Evolutionary conservation across 441 rosid species (phyloP).

Genomic region (Gossypium lobatum): DNA sequence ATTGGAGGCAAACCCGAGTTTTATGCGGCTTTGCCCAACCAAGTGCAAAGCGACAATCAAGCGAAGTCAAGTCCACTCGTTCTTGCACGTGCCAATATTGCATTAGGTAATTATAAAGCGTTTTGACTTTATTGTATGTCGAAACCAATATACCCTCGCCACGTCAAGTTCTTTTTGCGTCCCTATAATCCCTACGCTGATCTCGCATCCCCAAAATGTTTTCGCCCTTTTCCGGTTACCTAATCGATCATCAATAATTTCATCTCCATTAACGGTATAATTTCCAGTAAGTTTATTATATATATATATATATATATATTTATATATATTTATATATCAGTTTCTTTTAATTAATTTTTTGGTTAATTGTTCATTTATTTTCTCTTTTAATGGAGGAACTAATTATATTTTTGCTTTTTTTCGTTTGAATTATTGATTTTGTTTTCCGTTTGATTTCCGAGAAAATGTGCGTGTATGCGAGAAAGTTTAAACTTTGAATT

Average conservation of each 20-base stretch:
- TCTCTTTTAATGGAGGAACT: not conserved
- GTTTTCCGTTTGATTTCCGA: constrained; percentile 7
- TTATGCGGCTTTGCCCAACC: not conserved
- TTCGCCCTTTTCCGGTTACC: constrained; percentile 21
- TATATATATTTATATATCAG: not conserved
- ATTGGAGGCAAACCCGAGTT: not conserved
- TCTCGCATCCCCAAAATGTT: constrained; percentile 27
- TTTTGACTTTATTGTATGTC: constrained; percentile 26
- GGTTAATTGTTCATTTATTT: not conserved
- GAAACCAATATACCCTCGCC: constrained; percentile 34
- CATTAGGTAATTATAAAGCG: not conserved
- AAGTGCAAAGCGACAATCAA: constrained; percentile 20
- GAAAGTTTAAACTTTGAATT: not conserved
- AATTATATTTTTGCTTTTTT: not conserved
- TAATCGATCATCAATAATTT: constrained; percentile 25
- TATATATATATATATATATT: not conserved
- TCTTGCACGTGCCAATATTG: constrained; percentile 22
- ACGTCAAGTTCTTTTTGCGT: constrained; percentile 34
- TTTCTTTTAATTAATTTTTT: not conserved
- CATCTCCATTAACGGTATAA: constrained; percentile 14
- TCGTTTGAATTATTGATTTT: not conserved
- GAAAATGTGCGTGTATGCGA: constrained; percentile 5
- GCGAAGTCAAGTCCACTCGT: constrained; percentile 27
- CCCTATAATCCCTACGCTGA: constrained; percentile 50
- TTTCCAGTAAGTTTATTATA: constrained; percentile 36